Percentiles rank a stretch among this genome's conserved stretches.
phyloP scores from a whole-genome alignment of 352 stramenopile genomes.

The Phytopythium vexans region DNA sequence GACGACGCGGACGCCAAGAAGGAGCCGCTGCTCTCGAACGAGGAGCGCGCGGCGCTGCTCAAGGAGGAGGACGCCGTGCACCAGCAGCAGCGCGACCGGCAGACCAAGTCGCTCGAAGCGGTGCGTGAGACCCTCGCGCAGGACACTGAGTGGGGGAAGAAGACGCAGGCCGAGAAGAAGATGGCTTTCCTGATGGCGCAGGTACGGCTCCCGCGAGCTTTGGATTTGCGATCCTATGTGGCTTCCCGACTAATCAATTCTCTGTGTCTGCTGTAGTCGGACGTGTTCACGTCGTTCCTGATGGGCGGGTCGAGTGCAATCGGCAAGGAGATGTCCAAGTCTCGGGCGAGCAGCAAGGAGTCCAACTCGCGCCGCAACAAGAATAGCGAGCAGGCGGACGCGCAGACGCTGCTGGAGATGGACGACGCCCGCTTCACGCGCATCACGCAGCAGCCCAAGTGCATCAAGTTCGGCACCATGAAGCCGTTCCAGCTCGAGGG shows the following conservation, averaged over 20 bases:
- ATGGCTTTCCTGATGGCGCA: slow-evolving; percentile 89
- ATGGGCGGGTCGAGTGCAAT: slow-evolving; percentile 80
- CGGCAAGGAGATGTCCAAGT: slow-evolving; percentile 74
- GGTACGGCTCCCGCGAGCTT: not conserved
- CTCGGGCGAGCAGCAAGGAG: slow-evolving; percentile 30
- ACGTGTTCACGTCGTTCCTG: slow-evolving; percentile 87
- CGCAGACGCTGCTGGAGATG: slow-evolving; percentile 70
- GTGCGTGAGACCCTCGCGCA: slow-evolving; percentile 61
- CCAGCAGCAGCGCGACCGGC: slow-evolving; percentile 72
- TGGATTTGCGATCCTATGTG: slow-evolving; percentile 1
- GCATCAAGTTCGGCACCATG: slow-evolving; percentile 87
- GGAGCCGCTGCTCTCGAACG: slow-evolving; percentile 41
- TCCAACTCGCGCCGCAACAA: slow-evolving; percentile 56
- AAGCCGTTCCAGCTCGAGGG: slow-evolving; percentile 87
- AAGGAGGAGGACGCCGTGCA: slow-evolving; percentile 68
- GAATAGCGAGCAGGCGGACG: slow-evolving; percentile 64
- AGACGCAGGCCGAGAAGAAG: slow-evolving; percentile 60
- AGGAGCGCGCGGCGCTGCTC: slow-evolving; percentile 56
- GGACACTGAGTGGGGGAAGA: slow-evolving; percentile 43
- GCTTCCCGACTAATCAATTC: not conserved
- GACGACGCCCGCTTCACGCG: slow-evolving; percentile 79
- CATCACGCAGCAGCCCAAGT: slow-evolving; percentile 76
- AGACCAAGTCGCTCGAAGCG: slow-evolving; percentile 69
- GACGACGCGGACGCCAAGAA: slow-evolving; percentile 22
- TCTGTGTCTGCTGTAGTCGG: slow-evolving; percentile 28